These are phyloP conservation scores for Heterobasidion occidentale DNA, from an alignment of 1,284 basidiomycete species.

Conservation along the genomic window DNA sequence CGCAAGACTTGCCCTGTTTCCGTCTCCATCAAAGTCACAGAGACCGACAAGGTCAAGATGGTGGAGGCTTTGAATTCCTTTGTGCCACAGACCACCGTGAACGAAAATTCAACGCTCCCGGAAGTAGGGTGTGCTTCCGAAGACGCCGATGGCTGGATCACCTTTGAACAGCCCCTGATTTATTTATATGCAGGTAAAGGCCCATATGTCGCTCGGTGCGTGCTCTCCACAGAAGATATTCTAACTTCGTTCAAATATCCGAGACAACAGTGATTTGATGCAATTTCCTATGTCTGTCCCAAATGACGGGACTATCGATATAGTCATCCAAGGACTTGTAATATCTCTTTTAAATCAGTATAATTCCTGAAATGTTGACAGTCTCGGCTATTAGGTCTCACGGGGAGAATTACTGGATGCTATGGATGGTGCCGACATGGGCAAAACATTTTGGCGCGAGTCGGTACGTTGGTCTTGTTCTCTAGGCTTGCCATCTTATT, in stretches of 20 bases:
- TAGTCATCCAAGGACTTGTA: conserved; percentile 65
- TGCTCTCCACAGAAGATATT: not conserved
- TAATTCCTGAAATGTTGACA: not conserved
- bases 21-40: conserved; percentile 64
- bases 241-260: not conserved
- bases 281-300: conserved; percentile 80
- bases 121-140: conserved; percentile 32
- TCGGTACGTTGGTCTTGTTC: conserved; percentile 34
- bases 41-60: conserved; percentile 73
- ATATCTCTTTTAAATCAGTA: conserved; percentile 8
- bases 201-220: conserved; percentile 60
- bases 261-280: conserved; percentile 59
- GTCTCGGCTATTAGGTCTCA: conserved; percentile 30
- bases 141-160: conserved; percentile 55
- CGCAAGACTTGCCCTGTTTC: conserved; percentile 65
- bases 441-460: conserved; percentile 61
- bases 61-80: conserved; percentile 27
- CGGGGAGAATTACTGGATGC: conserved; percentile 50
- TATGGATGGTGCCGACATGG: conserved; percentile 64
- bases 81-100: conserved; percentile 8
- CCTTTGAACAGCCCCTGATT: conserved; percentile 60
- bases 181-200: conserved; percentile 71
- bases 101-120: conserved; percentile 25
- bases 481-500: not conserved
- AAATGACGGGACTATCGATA: conserved; percentile 76